Percentiles rank a stretch among this genome's conserved stretches.
These are phyloP conservation scores for Royoungia palumana DNA, from an alignment of 768 basidiomycete genomes.

Conservation along the genomic window DNA sequence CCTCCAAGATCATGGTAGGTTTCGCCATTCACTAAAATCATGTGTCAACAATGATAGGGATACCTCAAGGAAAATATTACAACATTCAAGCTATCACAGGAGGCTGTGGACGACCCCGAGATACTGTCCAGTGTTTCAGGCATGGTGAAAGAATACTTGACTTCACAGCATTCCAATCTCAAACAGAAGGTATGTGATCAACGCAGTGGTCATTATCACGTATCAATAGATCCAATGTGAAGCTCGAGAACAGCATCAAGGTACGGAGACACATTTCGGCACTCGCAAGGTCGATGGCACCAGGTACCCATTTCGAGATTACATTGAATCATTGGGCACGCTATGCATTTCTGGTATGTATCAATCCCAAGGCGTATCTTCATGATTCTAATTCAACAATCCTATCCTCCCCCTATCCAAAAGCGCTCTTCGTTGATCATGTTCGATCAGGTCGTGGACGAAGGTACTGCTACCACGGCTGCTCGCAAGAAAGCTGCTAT, in stretches of 20 bases:
- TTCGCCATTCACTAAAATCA: too few species aligned
- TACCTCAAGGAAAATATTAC: background rate
- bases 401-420: too few species aligned
- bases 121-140: background rate
- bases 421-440: background rate
- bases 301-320: background rate
- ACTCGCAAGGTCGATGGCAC: background rate
- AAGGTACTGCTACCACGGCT: too few species aligned
- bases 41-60: background rate
- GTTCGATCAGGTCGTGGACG: background rate
- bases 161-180: background rate
- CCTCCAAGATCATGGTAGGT: background rate
- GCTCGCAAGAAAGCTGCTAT: too few species aligned
- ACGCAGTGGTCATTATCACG: too few species aligned
- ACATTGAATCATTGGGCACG: background rate
- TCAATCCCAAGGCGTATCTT: too few species aligned
- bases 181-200: background rate
- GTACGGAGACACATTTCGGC: background rate
- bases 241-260: background rate
- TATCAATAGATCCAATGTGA: too few species aligned
- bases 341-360: background rate
- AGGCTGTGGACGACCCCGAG: background rate
- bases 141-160: background rate
- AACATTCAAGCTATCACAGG: background rate
- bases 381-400: too few species aligned